A percentile compares a stretch with the other conserved stretches of the same genome.
Evolutionary conservation across 441 rosid species (phyloP).

Genomic region (Euphorbia schlechtendalii): DNA sequence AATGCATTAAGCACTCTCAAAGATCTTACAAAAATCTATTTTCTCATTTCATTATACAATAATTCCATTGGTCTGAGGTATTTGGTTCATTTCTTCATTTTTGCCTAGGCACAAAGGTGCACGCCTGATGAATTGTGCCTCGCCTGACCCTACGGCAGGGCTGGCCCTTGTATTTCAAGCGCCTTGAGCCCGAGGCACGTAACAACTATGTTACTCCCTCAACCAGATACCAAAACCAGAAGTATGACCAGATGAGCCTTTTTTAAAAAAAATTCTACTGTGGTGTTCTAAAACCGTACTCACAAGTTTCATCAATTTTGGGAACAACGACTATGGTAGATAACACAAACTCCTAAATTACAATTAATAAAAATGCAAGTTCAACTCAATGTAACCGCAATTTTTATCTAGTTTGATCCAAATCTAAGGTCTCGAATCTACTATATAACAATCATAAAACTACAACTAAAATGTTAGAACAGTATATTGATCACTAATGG

Average conservation of each 20-base stretch:
- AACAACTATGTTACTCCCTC: no score
- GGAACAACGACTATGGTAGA: no score
- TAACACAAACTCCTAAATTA: no score
- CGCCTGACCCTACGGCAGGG: no score
- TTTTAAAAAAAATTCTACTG: not conserved
- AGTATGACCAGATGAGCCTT: not conserved
- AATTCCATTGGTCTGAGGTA: no score
- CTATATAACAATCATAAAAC: not conserved
- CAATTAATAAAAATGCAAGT: no score
- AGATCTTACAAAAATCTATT: not conserved
- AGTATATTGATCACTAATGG: not conserved
- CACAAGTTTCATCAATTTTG: not conserved
- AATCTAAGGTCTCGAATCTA: not conserved
- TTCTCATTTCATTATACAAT: not conserved
- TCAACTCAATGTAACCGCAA: no score
- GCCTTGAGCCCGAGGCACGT: no score
- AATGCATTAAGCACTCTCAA: not conserved
- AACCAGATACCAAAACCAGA: not conserved
- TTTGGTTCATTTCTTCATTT: not conserved
- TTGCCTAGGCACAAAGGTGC: not conserved
- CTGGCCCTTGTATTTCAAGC: no score
- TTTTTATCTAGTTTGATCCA: not conserved
- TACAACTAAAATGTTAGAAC: not conserved
- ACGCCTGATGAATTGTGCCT: no score
- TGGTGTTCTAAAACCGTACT: constrained; percentile 1